Conservation (phyloP, 1,139 yeast species). For the Geotrichum fermentans region DNA sequence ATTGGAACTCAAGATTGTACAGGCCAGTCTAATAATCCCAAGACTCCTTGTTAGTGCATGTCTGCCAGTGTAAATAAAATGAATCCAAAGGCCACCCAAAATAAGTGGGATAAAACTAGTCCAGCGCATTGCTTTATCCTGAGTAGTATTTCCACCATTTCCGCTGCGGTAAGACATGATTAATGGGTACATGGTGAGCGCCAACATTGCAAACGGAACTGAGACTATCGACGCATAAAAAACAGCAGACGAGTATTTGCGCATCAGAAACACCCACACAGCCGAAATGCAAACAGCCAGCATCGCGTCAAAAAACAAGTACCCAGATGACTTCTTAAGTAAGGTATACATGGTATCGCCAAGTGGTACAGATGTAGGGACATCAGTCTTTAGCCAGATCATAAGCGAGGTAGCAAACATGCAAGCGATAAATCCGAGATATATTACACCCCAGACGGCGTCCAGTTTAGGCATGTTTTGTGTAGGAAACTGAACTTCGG, state of each 20-base stretch:
- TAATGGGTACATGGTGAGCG: constrained; percentile 33
- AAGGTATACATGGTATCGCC: constrained; percentile 37
- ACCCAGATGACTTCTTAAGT: constrained; percentile 31
- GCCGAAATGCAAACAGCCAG: constrained; percentile 28
- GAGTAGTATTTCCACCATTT: constrained; percentile 36
- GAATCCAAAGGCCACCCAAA: constrained; percentile 36
- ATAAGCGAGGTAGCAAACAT: constrained; percentile 37
- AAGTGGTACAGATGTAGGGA: constrained; percentile 31
- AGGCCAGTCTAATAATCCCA: constrained; percentile 38
- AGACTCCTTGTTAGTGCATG: constrained; percentile 37
- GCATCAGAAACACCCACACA: constrained; percentile 37
- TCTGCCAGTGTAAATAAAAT: constrained; percentile 35
- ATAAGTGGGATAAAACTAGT: constrained; percentile 35
- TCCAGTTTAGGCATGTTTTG: constrained; percentile 26
- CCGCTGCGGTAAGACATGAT: constrained; percentile 37
- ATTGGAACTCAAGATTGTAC: constrained; percentile 36
- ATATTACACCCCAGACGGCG: constrained; percentile 33
- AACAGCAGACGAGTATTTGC: constrained; percentile 33
- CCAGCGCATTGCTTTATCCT: constrained; percentile 40
- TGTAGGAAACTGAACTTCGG: constrained; percentile 9
- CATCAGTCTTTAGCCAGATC: constrained; percentile 35
- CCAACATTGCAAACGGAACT: constrained; percentile 36
- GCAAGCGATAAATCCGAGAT: constrained; percentile 31
- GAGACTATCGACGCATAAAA: constrained; percentile 36
- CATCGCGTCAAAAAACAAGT: constrained; percentile 31